A percentile compares a stretch with the other conserved stretches of the same genome.
Conservation (phyloP, 495 filamentous ascomycete species). For the Tuber melanosporum region DNA sequence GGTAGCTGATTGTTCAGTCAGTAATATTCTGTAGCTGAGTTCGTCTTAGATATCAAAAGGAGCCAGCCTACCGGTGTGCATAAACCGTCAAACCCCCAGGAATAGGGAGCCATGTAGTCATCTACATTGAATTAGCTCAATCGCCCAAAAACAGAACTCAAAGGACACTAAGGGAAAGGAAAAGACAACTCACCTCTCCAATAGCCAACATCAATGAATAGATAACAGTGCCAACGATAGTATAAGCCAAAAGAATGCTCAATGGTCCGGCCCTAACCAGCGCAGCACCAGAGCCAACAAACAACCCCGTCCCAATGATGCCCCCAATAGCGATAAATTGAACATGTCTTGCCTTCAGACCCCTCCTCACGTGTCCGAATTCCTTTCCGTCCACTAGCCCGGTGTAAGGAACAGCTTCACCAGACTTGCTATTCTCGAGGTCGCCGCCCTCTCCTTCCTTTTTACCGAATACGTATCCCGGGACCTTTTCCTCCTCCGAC, state of each 20-base stretch:
- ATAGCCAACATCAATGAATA: constrained; percentile 39
- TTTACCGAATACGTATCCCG: not conserved
- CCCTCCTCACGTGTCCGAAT: constrained; percentile 35
- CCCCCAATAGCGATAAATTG: constrained; percentile 69
- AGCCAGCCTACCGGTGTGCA: constrained; percentile 57
- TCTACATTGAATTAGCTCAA: constrained; percentile 43
- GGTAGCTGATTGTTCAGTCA: constrained; percentile 15
- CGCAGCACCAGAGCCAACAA: constrained; percentile 50
- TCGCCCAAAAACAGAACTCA: not conserved
- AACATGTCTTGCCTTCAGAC: constrained; percentile 37
- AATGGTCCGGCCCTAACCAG: constrained; percentile 48
- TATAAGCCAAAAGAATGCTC: constrained; percentile 52
- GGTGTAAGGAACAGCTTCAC: constrained; percentile 28
- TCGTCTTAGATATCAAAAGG: not conserved
- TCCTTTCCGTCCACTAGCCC: constrained; percentile 37
- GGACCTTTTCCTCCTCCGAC: constrained; percentile 10
- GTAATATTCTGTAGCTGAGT: not conserved
- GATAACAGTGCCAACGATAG: constrained; percentile 47
- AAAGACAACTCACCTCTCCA: constrained; percentile 25
- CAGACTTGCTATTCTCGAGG: constrained; percentile 15
- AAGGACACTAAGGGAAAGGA: not conserved
- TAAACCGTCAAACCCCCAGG: constrained; percentile 58
- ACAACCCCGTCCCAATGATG: constrained; percentile 62
- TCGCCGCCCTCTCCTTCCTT: constrained; percentile 14
- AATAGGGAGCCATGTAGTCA: constrained; percentile 62